Conservation (phyloP, 257 asterid species). For the Primulina eburnea region DNA sequence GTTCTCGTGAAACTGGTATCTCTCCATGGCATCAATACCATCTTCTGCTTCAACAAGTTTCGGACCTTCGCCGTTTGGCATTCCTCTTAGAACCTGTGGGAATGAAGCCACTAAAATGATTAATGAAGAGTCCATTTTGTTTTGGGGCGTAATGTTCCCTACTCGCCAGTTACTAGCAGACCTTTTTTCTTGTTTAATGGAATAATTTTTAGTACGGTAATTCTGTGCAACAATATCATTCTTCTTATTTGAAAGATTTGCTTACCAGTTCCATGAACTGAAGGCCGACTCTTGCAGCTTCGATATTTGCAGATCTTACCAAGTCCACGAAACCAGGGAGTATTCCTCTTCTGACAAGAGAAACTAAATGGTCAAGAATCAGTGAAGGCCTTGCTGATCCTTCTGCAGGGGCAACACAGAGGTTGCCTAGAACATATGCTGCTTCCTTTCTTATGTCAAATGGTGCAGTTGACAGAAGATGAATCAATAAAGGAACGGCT, state of each 20-base stretch:
- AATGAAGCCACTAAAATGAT: neutral
- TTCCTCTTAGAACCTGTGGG: slow-evolving; percentile 82
- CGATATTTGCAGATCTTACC: slow-evolving; percentile 81
- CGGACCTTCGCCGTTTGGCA: slow-evolving; percentile 75
- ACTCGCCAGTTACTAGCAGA: neutral
- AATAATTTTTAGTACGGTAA: neutral
- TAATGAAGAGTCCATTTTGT: neutral
- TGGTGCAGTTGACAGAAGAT: slow-evolving; percentile 66
- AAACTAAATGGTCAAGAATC: slow-evolving; percentile 78
- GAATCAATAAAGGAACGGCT: slow-evolving; percentile 56
- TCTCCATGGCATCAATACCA: slow-evolving; percentile 98
- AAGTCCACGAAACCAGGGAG: slow-evolving; percentile 71
- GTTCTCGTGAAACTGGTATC: slow-evolving; percentile 85
- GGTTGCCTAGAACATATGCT: slow-evolving; percentile 84
- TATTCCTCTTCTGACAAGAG: slow-evolving; percentile 75
- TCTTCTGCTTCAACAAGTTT: slow-evolving; percentile 84
- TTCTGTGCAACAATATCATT: neutral
- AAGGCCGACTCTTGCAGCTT: slow-evolving; percentile 91
- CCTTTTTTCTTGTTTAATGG: too few relatives aligned
- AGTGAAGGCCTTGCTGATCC: slow-evolving; percentile 65
- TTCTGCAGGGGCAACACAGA: slow-evolving; percentile 72
- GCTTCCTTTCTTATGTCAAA: slow-evolving; percentile 92
- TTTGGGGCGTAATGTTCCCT: neutral
- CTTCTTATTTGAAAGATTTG: slow-evolving; percentile 3
- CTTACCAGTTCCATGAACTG: slow-evolving; percentile 95